Evolutionary conservation across 2,329 filamentous ascomycete species (phyloP).

Genomic region (Cercospora beticola): DNA sequence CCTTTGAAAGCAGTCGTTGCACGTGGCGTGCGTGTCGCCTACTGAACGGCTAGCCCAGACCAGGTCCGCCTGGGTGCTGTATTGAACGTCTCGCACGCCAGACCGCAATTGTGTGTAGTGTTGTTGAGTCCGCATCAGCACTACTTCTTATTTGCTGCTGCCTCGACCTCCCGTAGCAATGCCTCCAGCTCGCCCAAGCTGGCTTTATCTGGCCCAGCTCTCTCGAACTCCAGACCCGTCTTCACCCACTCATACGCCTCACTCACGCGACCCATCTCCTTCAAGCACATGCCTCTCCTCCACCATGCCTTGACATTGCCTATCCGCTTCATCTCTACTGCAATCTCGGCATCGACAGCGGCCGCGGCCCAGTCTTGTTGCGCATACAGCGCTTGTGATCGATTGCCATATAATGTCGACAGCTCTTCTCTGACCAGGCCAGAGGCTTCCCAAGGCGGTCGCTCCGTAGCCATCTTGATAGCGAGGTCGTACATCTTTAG

Average conservation of each 20-base stretch:
- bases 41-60: background rate
- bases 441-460: constrained; percentile 85
- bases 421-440: constrained; percentile 83
- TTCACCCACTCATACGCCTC: constrained; percentile 80
- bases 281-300: constrained; percentile 76
- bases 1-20: background rate
- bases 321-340: constrained; percentile 80
- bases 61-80: background rate
- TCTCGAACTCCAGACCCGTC: constrained; percentile 66
- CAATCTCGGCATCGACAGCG: constrained; percentile 81
- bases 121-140: background rate
- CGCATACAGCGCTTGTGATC: constrained; percentile 87
- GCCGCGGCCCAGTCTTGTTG: constrained; percentile 80
- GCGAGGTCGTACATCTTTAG: constrained; percentile 80
- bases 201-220: constrained; percentile 36
- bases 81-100: background rate
- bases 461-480: constrained; percentile 79
- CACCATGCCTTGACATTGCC: constrained; percentile 96
- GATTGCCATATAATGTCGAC: constrained; percentile 75
- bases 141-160: constrained; percentile 20
- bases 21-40: background rate
- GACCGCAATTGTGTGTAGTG: background rate
- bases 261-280: constrained; percentile 84
- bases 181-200: constrained; percentile 35
- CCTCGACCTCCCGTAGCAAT: constrained; percentile 31